phyloP scores from a whole-genome alignment of 805 yeast species.

The Sugiyamaella chiloensis region DNA sequence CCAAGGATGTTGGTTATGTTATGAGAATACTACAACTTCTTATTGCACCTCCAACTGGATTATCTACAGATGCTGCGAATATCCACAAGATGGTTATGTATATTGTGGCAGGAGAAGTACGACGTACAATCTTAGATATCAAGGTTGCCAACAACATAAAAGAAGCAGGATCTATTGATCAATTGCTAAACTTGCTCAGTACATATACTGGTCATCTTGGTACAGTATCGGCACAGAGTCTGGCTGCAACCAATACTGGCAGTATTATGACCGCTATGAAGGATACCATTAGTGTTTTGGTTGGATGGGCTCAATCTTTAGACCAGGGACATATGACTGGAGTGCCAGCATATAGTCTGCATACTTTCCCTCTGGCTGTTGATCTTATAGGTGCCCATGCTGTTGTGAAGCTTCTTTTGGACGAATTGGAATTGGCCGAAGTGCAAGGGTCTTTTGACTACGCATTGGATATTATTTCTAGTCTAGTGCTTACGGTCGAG shows the following conservation, averaged over 20 bases:
- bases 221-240: neutral
- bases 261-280: slow-evolving; percentile 20
- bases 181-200: slow-evolving; percentile 17
- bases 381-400: slow-evolving; percentile 24
- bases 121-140: slow-evolving; percentile 15
- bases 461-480: slow-evolving; percentile 24
- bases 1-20: slow-evolving; percentile 36
- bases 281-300: slow-evolving; percentile 23
- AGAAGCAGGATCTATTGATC: slow-evolving; percentile 13
- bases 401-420: slow-evolving; percentile 22
- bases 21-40: slow-evolving; percentile 41
- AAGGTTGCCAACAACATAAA: slow-evolving; percentile 7
- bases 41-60: slow-evolving; percentile 37
- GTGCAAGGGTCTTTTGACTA: slow-evolving; percentile 23
- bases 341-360: slow-evolving; percentile 22
- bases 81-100: slow-evolving; percentile 42
- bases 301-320: slow-evolving; percentile 24
- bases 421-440: slow-evolving; percentile 26
- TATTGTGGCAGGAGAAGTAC: slow-evolving; percentile 29
- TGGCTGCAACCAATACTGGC: neutral
- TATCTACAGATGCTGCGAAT: slow-evolving; percentile 46
- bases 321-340: slow-evolving; percentile 23
- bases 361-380: slow-evolving; percentile 18
- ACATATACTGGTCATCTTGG: slow-evolving; percentile 12
- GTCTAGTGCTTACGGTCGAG: slow-evolving; percentile 15